A percentile compares a stretch with the other conserved stretches of the same genome.
Evolutionary conservation across 495 filamentous ascomycete genomes (phyloP).

Genomic region (Glonium stellatum): DNA sequence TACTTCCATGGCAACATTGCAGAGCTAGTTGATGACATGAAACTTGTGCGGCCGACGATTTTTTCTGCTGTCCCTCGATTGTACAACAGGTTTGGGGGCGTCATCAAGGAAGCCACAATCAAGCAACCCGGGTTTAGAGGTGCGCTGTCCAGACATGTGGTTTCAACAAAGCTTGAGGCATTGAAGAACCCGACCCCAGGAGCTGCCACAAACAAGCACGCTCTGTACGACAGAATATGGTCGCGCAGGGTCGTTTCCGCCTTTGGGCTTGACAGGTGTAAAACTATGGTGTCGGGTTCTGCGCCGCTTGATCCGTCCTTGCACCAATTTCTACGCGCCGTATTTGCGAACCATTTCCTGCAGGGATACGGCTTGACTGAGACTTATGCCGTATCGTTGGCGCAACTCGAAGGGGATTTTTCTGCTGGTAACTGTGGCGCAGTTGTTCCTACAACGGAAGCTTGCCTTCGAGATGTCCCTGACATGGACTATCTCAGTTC

Average conservation of each 20-base stretch:
- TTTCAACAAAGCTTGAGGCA: constrained; percentile 70
- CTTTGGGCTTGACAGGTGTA: constrained; percentile 68
- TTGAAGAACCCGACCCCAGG: constrained; percentile 60
- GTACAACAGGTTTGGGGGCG: constrained; percentile 83
- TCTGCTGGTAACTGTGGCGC: constrained; percentile 75
- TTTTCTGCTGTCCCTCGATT: constrained; percentile 89
- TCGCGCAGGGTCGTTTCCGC: constrained; percentile 76
- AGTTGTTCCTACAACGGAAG: constrained; percentile 59
- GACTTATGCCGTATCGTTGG: constrained; percentile 72
- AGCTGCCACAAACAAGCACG: constrained; percentile 67
- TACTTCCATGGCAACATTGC: constrained; percentile 93
- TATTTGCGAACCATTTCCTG: constrained; percentile 68
- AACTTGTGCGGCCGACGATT: constrained; percentile 70
- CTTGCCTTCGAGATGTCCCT: constrained; percentile 77
- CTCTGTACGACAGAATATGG: constrained; percentile 89
- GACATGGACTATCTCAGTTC: constrained; percentile 91
- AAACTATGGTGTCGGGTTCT: constrained; percentile 76
- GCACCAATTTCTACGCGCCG: constrained; percentile 80
- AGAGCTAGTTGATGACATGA: constrained; percentile 84
- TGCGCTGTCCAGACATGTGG: constrained; percentile 68
- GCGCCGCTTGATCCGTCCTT: constrained; percentile 84
- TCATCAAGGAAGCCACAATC: constrained; percentile 68
- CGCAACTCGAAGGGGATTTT: constrained; percentile 64
- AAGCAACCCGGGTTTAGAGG: constrained; percentile 77
- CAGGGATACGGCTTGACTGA: constrained; percentile 96